Evolutionary conservation across 1,139 yeast species (phyloP).

Genomic region (Geotrichum citri-aurantii): DNA sequence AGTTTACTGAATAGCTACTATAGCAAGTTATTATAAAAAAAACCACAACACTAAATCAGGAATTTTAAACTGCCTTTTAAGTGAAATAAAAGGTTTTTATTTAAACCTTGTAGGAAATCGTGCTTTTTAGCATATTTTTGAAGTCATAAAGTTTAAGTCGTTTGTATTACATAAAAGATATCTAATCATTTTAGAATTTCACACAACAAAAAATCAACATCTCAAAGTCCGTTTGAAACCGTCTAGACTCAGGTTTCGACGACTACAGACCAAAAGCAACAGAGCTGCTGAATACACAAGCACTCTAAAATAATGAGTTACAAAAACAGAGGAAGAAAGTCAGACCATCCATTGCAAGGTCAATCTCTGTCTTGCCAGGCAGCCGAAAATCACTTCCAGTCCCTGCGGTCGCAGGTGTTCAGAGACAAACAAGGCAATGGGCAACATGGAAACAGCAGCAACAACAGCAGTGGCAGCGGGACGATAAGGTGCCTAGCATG

Average conservation of each 20-base stretch:
- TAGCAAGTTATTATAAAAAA: no score
- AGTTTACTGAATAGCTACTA: no score
- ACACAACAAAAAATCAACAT: not conserved
- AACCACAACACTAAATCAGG: no score
- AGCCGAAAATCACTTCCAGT: constrained; percentile 12
- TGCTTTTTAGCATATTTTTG: not conserved
- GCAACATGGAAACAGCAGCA: not conserved
- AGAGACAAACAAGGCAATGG: constrained; percentile 5
- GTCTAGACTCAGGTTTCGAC: not conserved
- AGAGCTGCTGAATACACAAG: not conserved
- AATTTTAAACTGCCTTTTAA: no score
- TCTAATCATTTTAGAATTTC: not conserved
- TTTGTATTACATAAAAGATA: not conserved
- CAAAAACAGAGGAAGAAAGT: not conserved
- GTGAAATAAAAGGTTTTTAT: no score
- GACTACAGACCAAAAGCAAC: not conserved
- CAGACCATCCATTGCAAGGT: constrained; percentile 2
- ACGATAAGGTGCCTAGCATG: constrained; percentile 21
- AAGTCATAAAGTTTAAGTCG: not conserved
- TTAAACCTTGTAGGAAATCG: no score
- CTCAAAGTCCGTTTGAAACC: not conserved
- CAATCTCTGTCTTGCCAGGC: constrained; percentile 10
- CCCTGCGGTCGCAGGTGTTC: constrained; percentile 7
- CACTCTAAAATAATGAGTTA: not conserved
- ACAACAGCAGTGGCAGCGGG: constrained; percentile 1